Conservation (phyloP, 768 basidiomycete genomes). For the Mrakia gelida region DNA sequence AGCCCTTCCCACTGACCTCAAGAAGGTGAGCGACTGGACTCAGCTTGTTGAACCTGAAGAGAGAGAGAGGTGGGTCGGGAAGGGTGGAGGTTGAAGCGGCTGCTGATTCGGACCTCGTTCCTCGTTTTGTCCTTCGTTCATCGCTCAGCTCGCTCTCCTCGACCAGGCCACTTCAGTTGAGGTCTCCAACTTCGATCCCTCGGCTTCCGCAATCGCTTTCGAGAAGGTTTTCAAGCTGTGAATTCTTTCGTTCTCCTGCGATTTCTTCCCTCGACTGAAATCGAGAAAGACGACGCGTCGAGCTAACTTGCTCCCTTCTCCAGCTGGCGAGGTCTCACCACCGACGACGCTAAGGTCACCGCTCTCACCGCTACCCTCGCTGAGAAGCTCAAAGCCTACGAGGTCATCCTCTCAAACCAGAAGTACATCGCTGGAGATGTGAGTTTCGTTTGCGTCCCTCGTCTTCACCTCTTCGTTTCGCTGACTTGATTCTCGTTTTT, state of each 20-base stretch:
- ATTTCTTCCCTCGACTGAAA: not conserved
- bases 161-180: slow-evolving; percentile 52
- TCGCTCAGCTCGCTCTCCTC: slow-evolving; percentile 44
- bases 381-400: slow-evolving; percentile 51
- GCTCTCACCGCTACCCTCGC: slow-evolving; percentile 48
- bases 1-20: slow-evolving; percentile 51
- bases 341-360: slow-evolving; percentile 31
- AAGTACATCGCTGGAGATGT: slow-evolving; percentile 52
- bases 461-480: not conserved
- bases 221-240: slow-evolving; percentile 58
- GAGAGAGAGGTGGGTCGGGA: too few species aligned
- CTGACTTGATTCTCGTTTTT: not conserved
- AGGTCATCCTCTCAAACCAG: slow-evolving; percentile 56
- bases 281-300: too few species aligned
- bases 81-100: too few species aligned
- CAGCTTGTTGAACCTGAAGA: too few species aligned
- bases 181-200: slow-evolving; percentile 54
- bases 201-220: slow-evolving; percentile 47
- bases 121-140: not conserved
- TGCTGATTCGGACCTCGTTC: too few species aligned
- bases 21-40: slow-evolving; percentile 43
- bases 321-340: not conserved
- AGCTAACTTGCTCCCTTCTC: not conserved
- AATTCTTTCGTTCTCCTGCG: slow-evolving; percentile 23
- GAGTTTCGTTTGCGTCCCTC: slow-evolving; percentile 32